phyloP scores from a whole-genome alignment of 306 rosid genomes.

The Hylodesmum podocarpum region DNA sequence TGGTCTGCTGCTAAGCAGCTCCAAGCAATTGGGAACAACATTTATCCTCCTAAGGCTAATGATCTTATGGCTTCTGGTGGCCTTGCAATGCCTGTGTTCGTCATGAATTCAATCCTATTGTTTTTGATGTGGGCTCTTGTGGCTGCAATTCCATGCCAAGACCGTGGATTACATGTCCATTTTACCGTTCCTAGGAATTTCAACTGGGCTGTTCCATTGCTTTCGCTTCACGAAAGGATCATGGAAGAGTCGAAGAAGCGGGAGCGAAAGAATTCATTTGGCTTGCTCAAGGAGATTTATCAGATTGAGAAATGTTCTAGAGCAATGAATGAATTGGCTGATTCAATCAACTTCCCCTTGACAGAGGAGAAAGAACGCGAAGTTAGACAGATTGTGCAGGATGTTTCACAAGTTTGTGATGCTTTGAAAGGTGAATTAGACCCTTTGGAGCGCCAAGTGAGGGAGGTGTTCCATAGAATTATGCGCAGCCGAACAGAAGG shows the following conservation, averaged over 20 bases:
- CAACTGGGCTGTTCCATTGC: conserved; percentile 67
- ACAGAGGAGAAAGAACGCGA: conserved; percentile 71
- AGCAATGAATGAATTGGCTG: conserved; percentile 64
- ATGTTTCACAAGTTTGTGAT: conserved; percentile 53
- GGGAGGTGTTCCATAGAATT: conserved; percentile 80
- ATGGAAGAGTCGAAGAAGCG: conserved; percentile 82
- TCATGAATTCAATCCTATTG: conserved; percentile 63
- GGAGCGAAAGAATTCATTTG: conserved; percentile 77
- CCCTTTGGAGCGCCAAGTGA: conserved; percentile 88
- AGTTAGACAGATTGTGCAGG: conserved; percentile 69
- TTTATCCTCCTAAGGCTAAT: conserved; percentile 59
- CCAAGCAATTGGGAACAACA: conserved; percentile 74
- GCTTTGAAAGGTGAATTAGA: conserved; percentile 68
- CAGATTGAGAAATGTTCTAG: conserved; percentile 75
- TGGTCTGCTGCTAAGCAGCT: conserved; percentile 96
- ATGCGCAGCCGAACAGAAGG: conserved; percentile 77
- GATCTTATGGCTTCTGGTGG: conserved; percentile 67
- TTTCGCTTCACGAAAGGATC: conserved; percentile 67
- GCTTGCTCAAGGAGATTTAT: conserved; percentile 76
- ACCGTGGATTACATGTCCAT: conserved; percentile 82
- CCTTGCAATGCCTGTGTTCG: conserved; percentile 56
- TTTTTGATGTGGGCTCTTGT: conserved; percentile 91
- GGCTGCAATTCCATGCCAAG: conserved; percentile 99
- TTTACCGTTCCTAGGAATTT: conserved; percentile 61
- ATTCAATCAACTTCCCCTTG: conserved; percentile 70